A percentile compares a stretch with the other conserved stretches of the same genome.
phyloP scores from a whole-genome alignment of 2,329 filamentous ascomycete species.

The Epichloe sp. region DNA sequence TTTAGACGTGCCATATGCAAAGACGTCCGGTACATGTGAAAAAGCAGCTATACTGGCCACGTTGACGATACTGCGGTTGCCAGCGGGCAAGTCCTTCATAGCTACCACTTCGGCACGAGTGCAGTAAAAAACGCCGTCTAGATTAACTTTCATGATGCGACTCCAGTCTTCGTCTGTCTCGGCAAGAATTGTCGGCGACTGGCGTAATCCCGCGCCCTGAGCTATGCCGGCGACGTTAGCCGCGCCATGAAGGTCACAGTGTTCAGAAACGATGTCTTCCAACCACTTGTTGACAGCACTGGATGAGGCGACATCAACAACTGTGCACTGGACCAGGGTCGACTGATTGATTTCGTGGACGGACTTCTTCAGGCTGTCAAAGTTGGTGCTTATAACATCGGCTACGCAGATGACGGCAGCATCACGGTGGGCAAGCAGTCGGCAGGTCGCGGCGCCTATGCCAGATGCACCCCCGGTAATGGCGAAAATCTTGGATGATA shows the following conservation, averaged over 20 bases:
- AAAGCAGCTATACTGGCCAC: slow-evolving; percentile 2
- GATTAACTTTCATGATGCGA: background rate
- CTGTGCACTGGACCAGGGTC: background rate
- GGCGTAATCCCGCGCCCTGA: background rate
- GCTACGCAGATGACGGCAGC: background rate
- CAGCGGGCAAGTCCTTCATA: background rate
- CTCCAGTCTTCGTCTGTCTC: background rate
- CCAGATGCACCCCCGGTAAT: slow-evolving; percentile 2
- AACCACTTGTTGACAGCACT: background rate
- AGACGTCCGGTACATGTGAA: slow-evolving; percentile 2
- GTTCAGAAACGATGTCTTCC: background rate
- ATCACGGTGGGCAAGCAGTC: background rate
- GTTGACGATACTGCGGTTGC: slow-evolving; percentile 2
- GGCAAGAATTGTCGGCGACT: background rate
- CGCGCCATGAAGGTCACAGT: slow-evolving; percentile 1
- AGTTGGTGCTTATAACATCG: background rate
- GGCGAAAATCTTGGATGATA: background rate
- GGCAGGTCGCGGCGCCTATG: slow-evolving; percentile 2
- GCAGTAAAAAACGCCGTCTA: background rate
- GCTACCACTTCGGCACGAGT: background rate
- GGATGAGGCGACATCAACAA: background rate
- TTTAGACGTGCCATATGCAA: slow-evolving; percentile 1
- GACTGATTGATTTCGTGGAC: background rate
- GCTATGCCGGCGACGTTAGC: slow-evolving; percentile 1
- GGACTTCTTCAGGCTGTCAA: background rate